A percentile compares a stretch with the other conserved stretches of the same genome.
Evolutionary conservation across 441 rosid genomes (phyloP).

Genomic region (Jatropha podagrica): DNA sequence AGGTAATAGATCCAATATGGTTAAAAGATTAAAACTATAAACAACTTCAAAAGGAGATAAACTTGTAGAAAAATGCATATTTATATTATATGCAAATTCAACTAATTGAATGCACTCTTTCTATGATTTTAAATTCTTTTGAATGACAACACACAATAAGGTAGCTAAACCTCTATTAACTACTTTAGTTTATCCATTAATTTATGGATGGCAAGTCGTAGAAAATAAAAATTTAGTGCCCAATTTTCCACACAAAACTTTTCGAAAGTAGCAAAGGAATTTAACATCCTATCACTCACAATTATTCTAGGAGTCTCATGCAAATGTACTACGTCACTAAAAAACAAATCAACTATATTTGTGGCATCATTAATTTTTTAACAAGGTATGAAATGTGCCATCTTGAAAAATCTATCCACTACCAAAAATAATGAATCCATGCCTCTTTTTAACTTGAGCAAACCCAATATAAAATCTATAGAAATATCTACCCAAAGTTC

Average conservation of each 20-base stretch:
- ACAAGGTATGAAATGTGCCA: not conserved
- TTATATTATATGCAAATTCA: not conserved
- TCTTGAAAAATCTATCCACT: not conserved
- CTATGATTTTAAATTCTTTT: not conserved
- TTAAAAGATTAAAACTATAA: not conserved
- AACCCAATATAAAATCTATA: not conserved
- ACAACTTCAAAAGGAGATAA: not conserved
- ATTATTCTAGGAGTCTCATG: not conserved
- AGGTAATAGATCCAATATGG: not conserved
- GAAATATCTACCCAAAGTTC: no score
- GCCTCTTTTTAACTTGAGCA: not conserved
- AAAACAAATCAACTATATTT: not conserved
- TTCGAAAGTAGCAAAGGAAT: not conserved
- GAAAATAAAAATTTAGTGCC: not conserved
- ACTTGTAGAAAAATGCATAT: not conserved
- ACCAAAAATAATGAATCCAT: not conserved
- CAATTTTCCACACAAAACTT: not conserved
- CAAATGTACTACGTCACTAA: not conserved
- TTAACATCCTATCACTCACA: not conserved
- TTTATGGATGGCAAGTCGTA: not conserved
- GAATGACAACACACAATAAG: not conserved
- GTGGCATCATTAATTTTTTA: not conserved
- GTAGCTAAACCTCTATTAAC: not conserved
- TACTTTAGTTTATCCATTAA: not conserved
- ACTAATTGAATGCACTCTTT: not conserved